Evolutionary conservation across 306 rosid genomes (phyloP).

Genomic region (Amphicarpaea edgeworthii): DNA sequence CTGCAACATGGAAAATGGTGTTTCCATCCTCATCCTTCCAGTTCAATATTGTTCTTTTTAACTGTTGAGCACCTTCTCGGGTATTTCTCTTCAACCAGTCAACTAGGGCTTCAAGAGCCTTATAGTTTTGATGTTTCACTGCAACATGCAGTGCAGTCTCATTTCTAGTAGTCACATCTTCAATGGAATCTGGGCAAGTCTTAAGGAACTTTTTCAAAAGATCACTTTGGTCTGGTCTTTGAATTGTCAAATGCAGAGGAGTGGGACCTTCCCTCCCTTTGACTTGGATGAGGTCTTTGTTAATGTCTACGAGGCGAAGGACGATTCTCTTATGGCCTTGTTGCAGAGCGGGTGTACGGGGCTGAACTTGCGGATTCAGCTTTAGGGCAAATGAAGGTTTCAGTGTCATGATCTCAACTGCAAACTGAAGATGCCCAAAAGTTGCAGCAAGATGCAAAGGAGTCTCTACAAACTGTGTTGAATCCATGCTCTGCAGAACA

Average conservation of each 20-base stretch:
- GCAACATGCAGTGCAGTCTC: constrained; percentile 55
- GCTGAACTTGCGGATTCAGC: neutral
- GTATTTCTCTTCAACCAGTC: constrained; percentile 20
- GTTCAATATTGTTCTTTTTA: neutral
- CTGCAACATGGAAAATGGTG: constrained; percentile 46
- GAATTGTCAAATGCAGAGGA: neutral
- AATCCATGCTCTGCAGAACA: neutral
- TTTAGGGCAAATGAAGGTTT: neutral
- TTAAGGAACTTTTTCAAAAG: neutral
- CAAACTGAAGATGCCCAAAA: neutral
- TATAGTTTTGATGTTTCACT: neutral
- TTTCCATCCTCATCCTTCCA: constrained; percentile 45
- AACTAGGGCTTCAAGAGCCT: constrained; percentile 34
- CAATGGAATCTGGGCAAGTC: constrained; percentile 38
- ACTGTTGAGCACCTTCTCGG: neutral
- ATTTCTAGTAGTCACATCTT: constrained; percentile 21
- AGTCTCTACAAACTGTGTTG: neutral
- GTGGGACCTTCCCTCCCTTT: neutral
- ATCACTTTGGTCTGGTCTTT: neutral
- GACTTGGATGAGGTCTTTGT: neutral
- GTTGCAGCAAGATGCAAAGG: neutral
- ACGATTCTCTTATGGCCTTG: neutral
- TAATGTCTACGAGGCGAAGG: no score
- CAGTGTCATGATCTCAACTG: neutral
- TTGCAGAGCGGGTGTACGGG: neutral